phyloP scores from a whole-genome alignment of 208 protist species.

The Naegleria gruberi region DNA sequence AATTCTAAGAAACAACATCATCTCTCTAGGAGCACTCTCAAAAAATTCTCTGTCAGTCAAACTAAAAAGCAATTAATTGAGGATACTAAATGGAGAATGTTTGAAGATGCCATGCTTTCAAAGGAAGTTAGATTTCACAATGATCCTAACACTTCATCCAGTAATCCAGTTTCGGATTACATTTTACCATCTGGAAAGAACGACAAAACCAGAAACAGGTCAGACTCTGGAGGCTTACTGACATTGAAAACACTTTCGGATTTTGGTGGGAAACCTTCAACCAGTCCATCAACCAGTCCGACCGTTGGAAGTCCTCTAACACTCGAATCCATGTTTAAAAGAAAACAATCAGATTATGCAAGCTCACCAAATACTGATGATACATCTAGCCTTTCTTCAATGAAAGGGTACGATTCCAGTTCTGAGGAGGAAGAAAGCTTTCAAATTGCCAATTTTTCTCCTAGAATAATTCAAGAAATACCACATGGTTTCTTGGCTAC shows the following conservation, averaged over 20 bases:
- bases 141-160: neutral
- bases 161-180: neutral
- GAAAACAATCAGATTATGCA: neutral
- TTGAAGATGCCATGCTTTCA: neutral
- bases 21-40: neutral
- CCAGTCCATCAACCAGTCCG: neutral
- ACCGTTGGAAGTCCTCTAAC: no score
- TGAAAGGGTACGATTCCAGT: neutral
- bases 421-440: neutral
- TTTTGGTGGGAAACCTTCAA: neutral
- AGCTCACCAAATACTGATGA: neutral
- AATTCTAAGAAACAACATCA: neutral
- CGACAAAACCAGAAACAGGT: neutral
- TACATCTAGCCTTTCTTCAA: neutral
- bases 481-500: neutral
- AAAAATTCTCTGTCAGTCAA: neutral
- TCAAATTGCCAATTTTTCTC: neutral
- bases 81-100: neutral
- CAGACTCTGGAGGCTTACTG: neutral
- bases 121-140: neutral
- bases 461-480: neutral
- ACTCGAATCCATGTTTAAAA: neutral
- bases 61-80: neutral
- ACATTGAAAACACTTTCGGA: neutral
- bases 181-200: neutral